A percentile compares a stretch with the other conserved stretches of the same genome.
phyloP scores from a whole-genome alignment of 352 stramenopile genomes.

The Globisporangium solare region DNA sequence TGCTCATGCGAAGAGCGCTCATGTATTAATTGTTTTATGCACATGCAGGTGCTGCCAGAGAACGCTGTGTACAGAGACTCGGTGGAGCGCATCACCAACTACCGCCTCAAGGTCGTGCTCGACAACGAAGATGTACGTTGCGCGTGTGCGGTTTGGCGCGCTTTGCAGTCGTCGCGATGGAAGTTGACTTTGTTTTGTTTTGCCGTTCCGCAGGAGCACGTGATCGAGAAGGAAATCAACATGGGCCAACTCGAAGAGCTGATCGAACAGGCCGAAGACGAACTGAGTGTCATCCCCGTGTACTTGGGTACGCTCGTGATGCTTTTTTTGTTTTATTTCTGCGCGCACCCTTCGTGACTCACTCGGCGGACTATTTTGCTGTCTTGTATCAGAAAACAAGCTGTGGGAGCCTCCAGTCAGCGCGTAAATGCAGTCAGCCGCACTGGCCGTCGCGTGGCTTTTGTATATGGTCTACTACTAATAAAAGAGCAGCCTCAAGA shows the following conservation, averaged over 20 bases:
- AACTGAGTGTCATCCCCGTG: constrained; percentile 80
- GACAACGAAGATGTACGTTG: constrained; percentile 63
- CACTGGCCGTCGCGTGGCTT: constrained; percentile 3
- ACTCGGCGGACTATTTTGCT: background rate
- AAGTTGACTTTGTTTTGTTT: background rate
- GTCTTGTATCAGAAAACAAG: constrained; percentile 58
- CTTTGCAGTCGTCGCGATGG: too few relatives aligned
- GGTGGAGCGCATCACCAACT: constrained; percentile 85
- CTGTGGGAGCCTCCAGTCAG: constrained; percentile 77
- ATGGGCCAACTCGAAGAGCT: constrained; percentile 86
- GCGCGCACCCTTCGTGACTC: background rate
- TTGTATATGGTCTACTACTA: constrained; percentile 9
- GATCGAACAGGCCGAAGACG: constrained; percentile 84
- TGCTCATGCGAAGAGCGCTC: too few relatives aligned
- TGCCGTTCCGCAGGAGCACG: constrained; percentile 41
- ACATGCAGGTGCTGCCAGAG: constrained; percentile 48
- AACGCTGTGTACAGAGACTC: constrained; percentile 70
- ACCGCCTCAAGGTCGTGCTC: constrained; percentile 70
- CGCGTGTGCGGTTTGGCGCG: background rate
- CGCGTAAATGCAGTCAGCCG: constrained; percentile 17
- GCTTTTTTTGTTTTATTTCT: background rate
- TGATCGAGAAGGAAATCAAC: constrained; percentile 84
- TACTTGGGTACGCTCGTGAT: constrained; percentile 43
- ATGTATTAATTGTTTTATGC: too few relatives aligned
- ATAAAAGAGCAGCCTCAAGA: constrained; percentile 12